These are phyloP conservation scores for Ustilago tritici DNA, from an alignment of 1,284 basidiomycete genomes.

Conservation along the genomic window DNA sequence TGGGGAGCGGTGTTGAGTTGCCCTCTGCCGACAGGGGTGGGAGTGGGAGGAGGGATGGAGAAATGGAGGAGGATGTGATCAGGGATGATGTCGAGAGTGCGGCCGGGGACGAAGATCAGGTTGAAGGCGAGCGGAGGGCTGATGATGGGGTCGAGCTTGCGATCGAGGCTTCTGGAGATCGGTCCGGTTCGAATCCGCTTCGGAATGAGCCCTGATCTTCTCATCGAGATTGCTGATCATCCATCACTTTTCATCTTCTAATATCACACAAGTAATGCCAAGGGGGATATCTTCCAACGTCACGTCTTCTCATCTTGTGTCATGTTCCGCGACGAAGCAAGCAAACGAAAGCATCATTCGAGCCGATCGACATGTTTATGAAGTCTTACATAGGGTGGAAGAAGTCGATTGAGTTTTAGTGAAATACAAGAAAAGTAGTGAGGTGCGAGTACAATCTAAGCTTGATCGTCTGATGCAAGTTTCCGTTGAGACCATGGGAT, in stretches of 20 bases:
- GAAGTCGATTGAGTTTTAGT: neutral
- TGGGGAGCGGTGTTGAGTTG: slow-evolving; percentile 3
- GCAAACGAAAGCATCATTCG: neutral
- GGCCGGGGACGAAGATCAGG: slow-evolving; percentile 1
- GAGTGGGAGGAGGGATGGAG: neutral
- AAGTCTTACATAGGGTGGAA: neutral
- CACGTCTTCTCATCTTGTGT: too few species aligned
- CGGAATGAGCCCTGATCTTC: slow-evolving; percentile 13
- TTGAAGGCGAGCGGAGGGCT: neutral
- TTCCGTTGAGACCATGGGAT: neutral
- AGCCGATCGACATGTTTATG: too few species aligned
- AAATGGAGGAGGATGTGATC: slow-evolving; percentile 23
- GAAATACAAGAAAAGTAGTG: slow-evolving; percentile 21
- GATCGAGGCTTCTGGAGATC: slow-evolving; percentile 4
- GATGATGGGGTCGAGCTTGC: slow-evolving; percentile 20
- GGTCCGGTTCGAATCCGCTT: slow-evolving; percentile 21
- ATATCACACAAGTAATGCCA: too few species aligned
- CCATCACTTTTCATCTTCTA: too few species aligned
- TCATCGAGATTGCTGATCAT: neutral
- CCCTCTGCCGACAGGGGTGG: neutral
- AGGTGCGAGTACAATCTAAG: neutral
- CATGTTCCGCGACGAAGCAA: too few species aligned
- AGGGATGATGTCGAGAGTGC: slow-evolving; percentile 5
- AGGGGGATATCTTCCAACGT: too few species aligned
- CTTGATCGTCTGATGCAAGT: neutral